Percentiles rank a stretch among this genome's conserved stretches.
phyloP scores from a whole-genome alignment of 2,329 filamentous ascomycete species.

The Anisogramma anomala region DNA sequence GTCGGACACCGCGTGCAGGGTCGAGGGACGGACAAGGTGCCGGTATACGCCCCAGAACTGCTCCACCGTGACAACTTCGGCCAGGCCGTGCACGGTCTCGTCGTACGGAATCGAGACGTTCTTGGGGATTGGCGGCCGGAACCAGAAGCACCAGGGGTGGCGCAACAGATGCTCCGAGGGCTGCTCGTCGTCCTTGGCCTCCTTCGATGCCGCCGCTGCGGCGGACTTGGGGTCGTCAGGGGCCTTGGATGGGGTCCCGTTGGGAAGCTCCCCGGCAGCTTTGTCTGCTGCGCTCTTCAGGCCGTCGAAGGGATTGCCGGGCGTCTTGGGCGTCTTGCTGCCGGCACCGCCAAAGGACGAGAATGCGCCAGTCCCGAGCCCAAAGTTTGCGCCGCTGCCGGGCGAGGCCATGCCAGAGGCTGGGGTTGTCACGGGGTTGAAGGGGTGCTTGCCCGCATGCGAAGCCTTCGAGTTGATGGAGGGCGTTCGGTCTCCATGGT shows the following conservation, averaged over 20 bases:
- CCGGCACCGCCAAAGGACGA: slow-evolving; percentile 84
- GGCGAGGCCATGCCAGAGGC: slow-evolving; percentile 62
- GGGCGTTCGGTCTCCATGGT: slow-evolving; percentile 45
- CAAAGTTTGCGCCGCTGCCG: slow-evolving; percentile 68
- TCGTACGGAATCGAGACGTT: slow-evolving; percentile 89
- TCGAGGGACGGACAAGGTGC: slow-evolving; percentile 81
- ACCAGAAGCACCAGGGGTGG: slow-evolving; percentile 94
- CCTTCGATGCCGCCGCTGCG: slow-evolving; percentile 23
- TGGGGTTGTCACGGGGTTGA: slow-evolving; percentile 63
- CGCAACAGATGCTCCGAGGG: slow-evolving; percentile 50
- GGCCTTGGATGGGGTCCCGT: slow-evolving; percentile 29
- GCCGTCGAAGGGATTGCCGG: slow-evolving; percentile 69
- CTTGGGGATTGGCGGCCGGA: slow-evolving; percentile 90
- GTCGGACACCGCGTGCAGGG: slow-evolving; percentile 82
- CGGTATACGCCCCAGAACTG: slow-evolving; percentile 85
- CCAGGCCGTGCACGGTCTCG: slow-evolving; percentile 84
- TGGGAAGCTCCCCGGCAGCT: slow-evolving; percentile 39
- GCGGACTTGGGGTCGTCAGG: slow-evolving; percentile 34
- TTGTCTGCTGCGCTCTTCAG: slow-evolving; percentile 51
- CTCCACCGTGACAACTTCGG: slow-evolving; percentile 69
- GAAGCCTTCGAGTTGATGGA: slow-evolving; percentile 63
- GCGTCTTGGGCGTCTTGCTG: slow-evolving; percentile 81
- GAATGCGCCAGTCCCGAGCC: slow-evolving; percentile 87
- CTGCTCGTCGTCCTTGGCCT: slow-evolving; percentile 6
- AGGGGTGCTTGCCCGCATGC: slow-evolving; percentile 66